Base-by-base conservation (phyloP, 1,139 yeast species). In the Scheffersomyces insectosa region DNA sequence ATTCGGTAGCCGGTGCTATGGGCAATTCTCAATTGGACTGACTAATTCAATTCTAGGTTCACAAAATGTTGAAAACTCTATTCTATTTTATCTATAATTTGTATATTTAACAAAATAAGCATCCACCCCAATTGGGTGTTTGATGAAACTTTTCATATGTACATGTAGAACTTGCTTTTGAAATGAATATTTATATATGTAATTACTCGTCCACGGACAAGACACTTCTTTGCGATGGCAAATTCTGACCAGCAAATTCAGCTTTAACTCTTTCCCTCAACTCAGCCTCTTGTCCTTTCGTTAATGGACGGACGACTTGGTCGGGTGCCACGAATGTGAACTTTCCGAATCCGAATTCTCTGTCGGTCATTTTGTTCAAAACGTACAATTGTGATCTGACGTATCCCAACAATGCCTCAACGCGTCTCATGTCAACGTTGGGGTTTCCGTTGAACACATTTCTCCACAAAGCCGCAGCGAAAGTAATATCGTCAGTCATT, bases 401-500 rank as follows among this genome's bases (percentile, higher is more conserved):
- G 60, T 91, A 91, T 51, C 88, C 88, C 25, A 91, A 88, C 57
- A 88, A 74, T 8, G 95, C 93, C 63, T 91, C 98, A 36, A 95
- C 70, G 50, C 88, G 91, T 47, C 87, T 81, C 65, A 86, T 76
- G 65, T 93, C 97, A 30, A 86, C 83, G 51, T 88, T 85, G 30
- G 82, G 82, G 62, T 88, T 83, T 44, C 95, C 97, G 55, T 88
- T 88, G 67, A 90, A 93, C 47, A 93, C 68, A 60, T 90, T 90
- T 73, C 97, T 82, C 96, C 96, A 88, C 36, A 91, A 66, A 0
- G 97, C 97, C 36, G 87, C 81, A 2, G 96, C 96, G 48, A 91
- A 69, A 1, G 93, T 88, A 20, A 88, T 81, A 63, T 91, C 98
- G 52, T 85, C 87, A 28, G 89, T 80, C 54, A 79, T 80, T 44